Base-by-base conservation (phyloP, 2,329 filamentous ascomycete species). In the Aureobasidium leucospermi region DNA sequence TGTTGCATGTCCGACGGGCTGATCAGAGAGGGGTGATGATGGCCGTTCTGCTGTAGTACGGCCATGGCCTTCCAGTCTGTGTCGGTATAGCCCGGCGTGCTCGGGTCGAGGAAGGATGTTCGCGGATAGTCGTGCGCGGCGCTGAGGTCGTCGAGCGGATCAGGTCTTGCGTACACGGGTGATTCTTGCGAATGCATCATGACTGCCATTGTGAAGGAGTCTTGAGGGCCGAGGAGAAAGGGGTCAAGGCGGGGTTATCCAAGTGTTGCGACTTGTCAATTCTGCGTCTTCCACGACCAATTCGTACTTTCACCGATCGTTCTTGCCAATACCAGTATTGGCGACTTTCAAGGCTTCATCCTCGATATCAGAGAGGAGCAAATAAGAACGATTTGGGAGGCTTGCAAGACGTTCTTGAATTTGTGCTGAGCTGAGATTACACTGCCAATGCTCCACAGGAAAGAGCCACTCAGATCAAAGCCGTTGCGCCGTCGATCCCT, bases 51-150 rank as follows among this genome's bases (percentile, higher is more conserved):
- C 34, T 39, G 55, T 23, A 59, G 28, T 5, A 31, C 47, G 7
- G 58, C 48, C 58, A 59, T 59, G 31, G 58, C 41, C 32, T 59
- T 59, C 58, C 58, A 59, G 31, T 59, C 58, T 3, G 46, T 46
- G 29, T 59, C 48, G 19, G 16, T 59, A 29, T 59, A 53, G 47
- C 38, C 58, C 15, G 58, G 58, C 13, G 58, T 59, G 48, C 47
- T 59, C 7, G 58, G 58, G 11, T 52, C 58, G 46, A 59, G 47
- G 13, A 59, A 59, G 1, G 58, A 59, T 13, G 58, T 53, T 9
- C 39, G 47, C 4, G 47, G 3, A 16, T 36, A 49, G 11, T 59
- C 46, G 46, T 59, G 45, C 13, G 38, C 36, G n/a, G 46, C 19
- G n/a, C 23, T 39, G n/a, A 59, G n/a, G 13, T 49, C 31, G 9